phyloP scores from a whole-genome alignment of 306 rosid species.

The Rubus parviflorus region DNA sequence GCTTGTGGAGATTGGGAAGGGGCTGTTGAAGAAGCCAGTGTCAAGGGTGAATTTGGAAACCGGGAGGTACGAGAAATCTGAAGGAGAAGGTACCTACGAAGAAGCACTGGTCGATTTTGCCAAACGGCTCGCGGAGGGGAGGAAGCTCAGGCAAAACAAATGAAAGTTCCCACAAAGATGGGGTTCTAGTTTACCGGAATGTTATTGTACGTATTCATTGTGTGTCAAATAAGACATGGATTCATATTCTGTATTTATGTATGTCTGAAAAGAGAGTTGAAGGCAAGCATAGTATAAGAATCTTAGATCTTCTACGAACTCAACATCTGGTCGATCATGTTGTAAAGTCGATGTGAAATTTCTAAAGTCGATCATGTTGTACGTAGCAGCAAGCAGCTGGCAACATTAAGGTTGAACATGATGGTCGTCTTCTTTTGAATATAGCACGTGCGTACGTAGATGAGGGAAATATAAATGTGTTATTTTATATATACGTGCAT shows the following conservation, averaged over 20 bases:
- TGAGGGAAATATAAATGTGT: too few species aligned
- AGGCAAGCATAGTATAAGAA: background rate
- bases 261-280: background rate
- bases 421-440: too few species aligned
- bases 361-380: background rate
- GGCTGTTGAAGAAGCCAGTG: constrained; percentile 28
- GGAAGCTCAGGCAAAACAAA: constrained; percentile 12
- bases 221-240: background rate
- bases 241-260: background rate
- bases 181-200: background rate
- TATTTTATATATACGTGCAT: too few species aligned
- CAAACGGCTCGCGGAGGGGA: constrained; percentile 18
- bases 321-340: too few species aligned
- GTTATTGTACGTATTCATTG: background rate
- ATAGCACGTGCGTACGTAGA: too few species aligned
- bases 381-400: background rate
- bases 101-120: constrained; percentile 28
- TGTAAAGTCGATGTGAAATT: background rate
- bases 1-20: constrained; percentile 26
- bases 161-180: background rate
- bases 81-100: constrained; percentile 24
- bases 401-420: too few species aligned
- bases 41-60: constrained; percentile 31
- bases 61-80: constrained; percentile 16
- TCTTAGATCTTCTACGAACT: background rate